Conservation (phyloP, 345 rosid genomes). For the Bruguiera sexangula region DNA sequence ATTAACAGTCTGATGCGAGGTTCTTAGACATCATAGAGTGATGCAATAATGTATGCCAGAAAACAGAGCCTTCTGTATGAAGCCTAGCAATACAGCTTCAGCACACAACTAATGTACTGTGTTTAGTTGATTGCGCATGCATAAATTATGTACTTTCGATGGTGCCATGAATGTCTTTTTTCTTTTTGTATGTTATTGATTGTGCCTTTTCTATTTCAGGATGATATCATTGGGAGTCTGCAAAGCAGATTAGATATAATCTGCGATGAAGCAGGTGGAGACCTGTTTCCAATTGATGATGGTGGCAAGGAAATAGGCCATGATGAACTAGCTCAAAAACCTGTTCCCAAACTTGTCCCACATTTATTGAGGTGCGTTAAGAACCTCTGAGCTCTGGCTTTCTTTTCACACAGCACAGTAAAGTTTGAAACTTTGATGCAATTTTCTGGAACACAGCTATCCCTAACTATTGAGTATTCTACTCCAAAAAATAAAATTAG, state of each 20-base stretch:
- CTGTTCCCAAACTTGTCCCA: constrained; percentile 40
- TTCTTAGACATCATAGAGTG: too few relatives aligned
- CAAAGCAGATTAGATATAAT: constrained; percentile 82
- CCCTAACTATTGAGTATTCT: not conserved
- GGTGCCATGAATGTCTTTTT: too few relatives aligned
- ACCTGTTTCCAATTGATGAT: constrained; percentile 24
- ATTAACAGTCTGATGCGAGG: too few relatives aligned
- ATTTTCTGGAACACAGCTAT: constrained; percentile 1
- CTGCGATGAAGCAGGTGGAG: constrained; percentile 74
- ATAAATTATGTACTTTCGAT: too few relatives aligned
- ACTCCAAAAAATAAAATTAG: constrained; percentile 42
- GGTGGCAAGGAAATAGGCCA: constrained; percentile 30
- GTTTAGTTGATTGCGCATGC: too few relatives aligned
- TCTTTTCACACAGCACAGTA: not conserved
- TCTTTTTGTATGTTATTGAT: not conserved
- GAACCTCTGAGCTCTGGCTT: not conserved
- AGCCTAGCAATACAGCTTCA: too few relatives aligned
- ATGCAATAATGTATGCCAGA: too few relatives aligned
- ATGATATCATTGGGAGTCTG: constrained; percentile 75
- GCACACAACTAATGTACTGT: too few relatives aligned
- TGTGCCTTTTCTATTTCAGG: constrained; percentile 39
- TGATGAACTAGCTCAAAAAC: constrained; percentile 27
- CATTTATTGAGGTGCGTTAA: constrained; percentile 51
- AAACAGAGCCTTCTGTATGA: too few relatives aligned
- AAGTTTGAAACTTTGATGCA: constrained; percentile 2